phyloP scores from a whole-genome alignment of 345 rosid species.

The Brassica carinata region DNA sequence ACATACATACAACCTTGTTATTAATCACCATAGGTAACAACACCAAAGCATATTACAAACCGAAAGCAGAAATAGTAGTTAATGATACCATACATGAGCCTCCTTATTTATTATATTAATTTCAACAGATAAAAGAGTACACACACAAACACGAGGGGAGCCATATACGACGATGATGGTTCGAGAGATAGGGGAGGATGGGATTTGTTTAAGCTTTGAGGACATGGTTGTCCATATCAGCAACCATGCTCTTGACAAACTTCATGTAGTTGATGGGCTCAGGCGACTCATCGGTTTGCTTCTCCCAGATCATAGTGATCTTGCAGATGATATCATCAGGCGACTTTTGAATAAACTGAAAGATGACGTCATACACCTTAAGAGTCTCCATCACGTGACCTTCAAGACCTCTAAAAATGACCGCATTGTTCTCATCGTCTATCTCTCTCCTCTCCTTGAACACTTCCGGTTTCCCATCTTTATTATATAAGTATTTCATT shows the following conservation, averaged over 20 bases:
- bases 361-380: conserved; percentile 37
- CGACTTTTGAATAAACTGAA: conserved; percentile 37
- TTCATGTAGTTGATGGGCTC: conserved; percentile 44
- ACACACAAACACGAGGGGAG: conserved; percentile 10
- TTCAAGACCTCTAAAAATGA: conserved; percentile 35
- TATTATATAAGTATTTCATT: not conserved
- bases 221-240: conserved; percentile 40
- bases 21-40: not conserved
- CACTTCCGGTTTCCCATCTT: conserved; percentile 42
- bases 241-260: conserved; percentile 35
- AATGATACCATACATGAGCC: conserved; percentile 7
- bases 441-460: conserved; percentile 41
- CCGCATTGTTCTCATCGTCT: conserved; percentile 36
- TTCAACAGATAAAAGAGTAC: not conserved
- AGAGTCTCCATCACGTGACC: conserved; percentile 40
- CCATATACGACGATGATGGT: conserved; percentile 2
- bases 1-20: conserved; percentile 7
- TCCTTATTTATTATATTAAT: conserved; percentile 11
- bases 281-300: conserved; percentile 34
- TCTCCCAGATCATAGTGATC: conserved; percentile 43
- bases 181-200: not conserved
- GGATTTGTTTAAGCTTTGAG: conserved; percentile 27
- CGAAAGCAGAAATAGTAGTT: not conserved
- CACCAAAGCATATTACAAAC: conserved; percentile 5
- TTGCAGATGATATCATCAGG: conserved; percentile 35